Base-by-base conservation (phyloP, 805 yeast species). In the Sugiyamaella americana region DNA sequence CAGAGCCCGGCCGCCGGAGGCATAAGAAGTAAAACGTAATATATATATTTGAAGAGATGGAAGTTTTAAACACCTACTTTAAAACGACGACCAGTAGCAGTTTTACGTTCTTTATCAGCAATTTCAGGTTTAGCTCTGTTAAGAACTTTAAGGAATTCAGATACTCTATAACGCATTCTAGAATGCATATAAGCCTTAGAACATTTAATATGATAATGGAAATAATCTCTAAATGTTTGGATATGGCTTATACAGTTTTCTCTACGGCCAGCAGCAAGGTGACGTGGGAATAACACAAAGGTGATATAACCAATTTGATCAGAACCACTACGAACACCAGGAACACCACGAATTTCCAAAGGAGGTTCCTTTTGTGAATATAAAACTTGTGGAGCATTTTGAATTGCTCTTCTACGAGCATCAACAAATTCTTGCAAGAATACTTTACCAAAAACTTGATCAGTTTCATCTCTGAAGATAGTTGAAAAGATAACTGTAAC, bases 111-210 rank as follows among this genome's bases (percentile, higher is more conserved):
- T 48, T 79, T 84, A 49, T 84, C 93, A 17, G 80, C 84, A 49
- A 79, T 84, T 59, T 93, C 99, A 22, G 96, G 91, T 68, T 89
- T 88, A 24, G 98, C 98, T 62, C 99, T 78, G 71, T 93, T 93
- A 69, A 93, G 79, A 26, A 93, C 91, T 74, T 93, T 93, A 63
- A 89, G 78, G 72, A 89, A 93, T 59, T 94, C 93, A 57, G 84
- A 82, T 20, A 93, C 98, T 60, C 98, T 79, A 68, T 74, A 87
- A 67, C 99, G 80, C 99, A 93, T 93, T 74, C 99, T 82, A 43
- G 96, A 87, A 68, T 93, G 99, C 82, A 93, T 81, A 69, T 86
- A 93, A 30, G 98, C 98, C 74, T 93, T 93, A 51, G 96, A 88
- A 67, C 97, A 91, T 70, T 93, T 93, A 72, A 93, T 93, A 64